Percentiles rank a stretch among this genome's conserved stretches.
These are phyloP conservation scores for Laguncularia racemosa DNA, from an alignment of 345 rosid genomes.

Conservation along the genomic window DNA sequence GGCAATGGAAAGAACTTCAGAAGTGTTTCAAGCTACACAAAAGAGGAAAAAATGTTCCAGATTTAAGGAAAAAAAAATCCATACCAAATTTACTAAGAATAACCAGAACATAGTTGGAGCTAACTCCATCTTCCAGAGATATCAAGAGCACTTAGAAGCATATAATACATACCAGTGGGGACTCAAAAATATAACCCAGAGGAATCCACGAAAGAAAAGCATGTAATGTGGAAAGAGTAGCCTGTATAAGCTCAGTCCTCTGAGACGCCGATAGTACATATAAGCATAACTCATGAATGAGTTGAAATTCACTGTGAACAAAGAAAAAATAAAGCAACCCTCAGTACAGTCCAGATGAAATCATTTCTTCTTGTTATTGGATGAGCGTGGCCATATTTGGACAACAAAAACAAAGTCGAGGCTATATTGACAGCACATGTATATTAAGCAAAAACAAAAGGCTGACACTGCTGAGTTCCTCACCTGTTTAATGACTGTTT, in stretches of 20 bases:
- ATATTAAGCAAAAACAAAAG: too few relatives aligned
- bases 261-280: constrained; percentile 96
- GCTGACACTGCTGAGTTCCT: background rate
- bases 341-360: constrained; percentile 2
- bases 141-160: background rate
- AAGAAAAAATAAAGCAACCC: constrained; percentile 11
- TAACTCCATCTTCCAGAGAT: constrained; percentile 1
- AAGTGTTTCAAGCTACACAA: constrained; percentile 82
- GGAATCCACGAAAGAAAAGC: constrained; percentile 99
- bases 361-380: too few relatives aligned
- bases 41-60: constrained; percentile 2
- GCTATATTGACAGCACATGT: too few relatives aligned
- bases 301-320: constrained; percentile 87
- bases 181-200: constrained; percentile 97
- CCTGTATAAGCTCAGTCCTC: constrained; percentile 88
- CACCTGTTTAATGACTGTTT: constrained; percentile 95
- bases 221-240: constrained; percentile 91
- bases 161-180: constrained; percentile 63
- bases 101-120: constrained; percentile 14
- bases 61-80: constrained; percentile 4
- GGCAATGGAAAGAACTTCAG: constrained; percentile 74
- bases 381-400: too few relatives aligned
- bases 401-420: too few relatives aligned
- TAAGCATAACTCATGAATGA: constrained; percentile 95
- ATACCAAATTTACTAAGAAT: background rate